These are phyloP conservation scores for Lasiodiplodia sp. DNA, from an alignment of 2,329 filamentous ascomycete genomes.

Conservation along the genomic window DNA sequence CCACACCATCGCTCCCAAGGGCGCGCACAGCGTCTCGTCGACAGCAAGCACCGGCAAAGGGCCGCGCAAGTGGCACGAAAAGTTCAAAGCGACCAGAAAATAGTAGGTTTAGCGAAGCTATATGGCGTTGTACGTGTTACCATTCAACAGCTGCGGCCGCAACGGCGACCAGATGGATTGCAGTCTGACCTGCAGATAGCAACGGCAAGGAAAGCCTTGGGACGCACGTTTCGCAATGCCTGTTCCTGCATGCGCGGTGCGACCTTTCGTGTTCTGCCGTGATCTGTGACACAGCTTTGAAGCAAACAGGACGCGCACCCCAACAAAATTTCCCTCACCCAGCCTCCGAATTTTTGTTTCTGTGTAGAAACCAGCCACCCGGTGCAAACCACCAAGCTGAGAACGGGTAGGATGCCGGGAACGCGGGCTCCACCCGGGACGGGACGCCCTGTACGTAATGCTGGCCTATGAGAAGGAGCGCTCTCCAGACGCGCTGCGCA, in stretches of 20 bases:
- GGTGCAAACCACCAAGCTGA: not conserved
- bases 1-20: constrained; percentile 42
- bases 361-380: constrained; percentile 9
- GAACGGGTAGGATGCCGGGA: not conserved
- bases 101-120: constrained; percentile 20
- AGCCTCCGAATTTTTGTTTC: constrained; percentile 10
- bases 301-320: constrained; percentile 20
- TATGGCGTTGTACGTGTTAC: constrained; percentile 17
- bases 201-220: constrained; percentile 23
- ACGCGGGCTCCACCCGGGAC: constrained; percentile 4
- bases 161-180: constrained; percentile 18
- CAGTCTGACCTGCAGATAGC: constrained; percentile 16
- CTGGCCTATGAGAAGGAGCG: not conserved
- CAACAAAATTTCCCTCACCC: constrained; percentile 17
- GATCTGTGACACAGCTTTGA: constrained; percentile 12
- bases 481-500: not conserved
- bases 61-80: constrained; percentile 51
- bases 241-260: constrained; percentile 26
- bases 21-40: constrained; percentile 27
- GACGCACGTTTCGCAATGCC: constrained; percentile 25
- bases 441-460: constrained; percentile 2
- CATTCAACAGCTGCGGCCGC: constrained; percentile 22
- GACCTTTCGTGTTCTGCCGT: constrained; percentile 22
- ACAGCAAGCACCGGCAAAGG: constrained; percentile 35
- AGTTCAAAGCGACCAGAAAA: constrained; percentile 35